Evolutionary conservation across 148 eudicot genomes (phyloP).

Genomic region (Chenopodium berlandieri): DNA sequence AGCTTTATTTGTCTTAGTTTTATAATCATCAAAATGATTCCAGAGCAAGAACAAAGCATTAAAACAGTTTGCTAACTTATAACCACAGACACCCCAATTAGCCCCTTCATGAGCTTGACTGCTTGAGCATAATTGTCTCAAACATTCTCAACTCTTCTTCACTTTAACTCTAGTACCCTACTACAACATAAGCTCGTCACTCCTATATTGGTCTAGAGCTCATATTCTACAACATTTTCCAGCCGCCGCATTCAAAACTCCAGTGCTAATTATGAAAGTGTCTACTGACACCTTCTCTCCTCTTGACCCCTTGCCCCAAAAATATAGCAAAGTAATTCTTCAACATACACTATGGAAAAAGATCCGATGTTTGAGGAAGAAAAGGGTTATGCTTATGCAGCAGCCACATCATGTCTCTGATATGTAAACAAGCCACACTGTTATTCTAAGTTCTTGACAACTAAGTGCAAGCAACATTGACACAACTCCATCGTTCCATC

Average conservation of each 20-base stretch:
- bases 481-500: background rate
- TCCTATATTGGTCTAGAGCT: background rate
- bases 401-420: background rate
- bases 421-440: background rate
- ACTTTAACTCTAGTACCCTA: background rate
- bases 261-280: background rate
- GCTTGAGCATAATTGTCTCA: background rate
- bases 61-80: background rate
- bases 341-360: background rate
- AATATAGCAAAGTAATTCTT: background rate
- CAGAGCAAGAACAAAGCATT: background rate
- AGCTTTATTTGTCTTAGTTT: too few species aligned
- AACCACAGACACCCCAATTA: background rate
- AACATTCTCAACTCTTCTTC: background rate
- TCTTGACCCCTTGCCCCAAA: background rate
- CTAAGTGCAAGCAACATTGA: background rate
- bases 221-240: background rate
- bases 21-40: background rate
- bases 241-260: background rate
- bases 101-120: background rate
- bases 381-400: background rate
- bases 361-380: background rate
- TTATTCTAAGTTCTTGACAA: background rate
- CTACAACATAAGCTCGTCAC: background rate
- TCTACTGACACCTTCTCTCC: background rate